Conservation (phyloP, 371 early-diverging fungal genomes). For the Polyrhizophydium stewartii region DNA sequence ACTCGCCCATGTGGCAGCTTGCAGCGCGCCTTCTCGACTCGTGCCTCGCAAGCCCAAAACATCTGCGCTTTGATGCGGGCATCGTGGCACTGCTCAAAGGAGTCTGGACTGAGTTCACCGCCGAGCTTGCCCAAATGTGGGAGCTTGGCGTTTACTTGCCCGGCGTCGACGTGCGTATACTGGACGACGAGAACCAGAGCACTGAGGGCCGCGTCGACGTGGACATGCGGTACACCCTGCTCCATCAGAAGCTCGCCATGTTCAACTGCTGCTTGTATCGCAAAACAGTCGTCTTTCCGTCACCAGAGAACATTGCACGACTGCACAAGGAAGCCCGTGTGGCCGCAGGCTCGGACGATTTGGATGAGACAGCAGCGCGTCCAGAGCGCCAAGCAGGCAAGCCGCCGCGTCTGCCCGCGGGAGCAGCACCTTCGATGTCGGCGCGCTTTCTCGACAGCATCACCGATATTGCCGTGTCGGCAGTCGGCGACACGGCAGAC, state of each 20-base stretch:
- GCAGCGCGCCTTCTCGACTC: conserved; percentile 19
- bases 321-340: background rate
- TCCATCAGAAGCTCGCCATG: conserved; percentile 90
- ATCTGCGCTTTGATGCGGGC: conserved; percentile 10
- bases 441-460: background rate
- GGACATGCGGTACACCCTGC: conserved; percentile 65
- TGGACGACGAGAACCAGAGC: conserved; percentile 3
- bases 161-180: conserved; percentile 1
- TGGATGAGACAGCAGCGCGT: too few species aligned
- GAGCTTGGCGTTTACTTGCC: conserved; percentile 17
- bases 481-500: background rate
- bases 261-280: conserved; percentile 72
- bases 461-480: background rate
- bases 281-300: background rate
- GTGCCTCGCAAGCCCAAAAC: conserved; percentile 6
- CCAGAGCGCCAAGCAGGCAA: too few species aligned
- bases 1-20: conserved; percentile 19
- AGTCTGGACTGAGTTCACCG: conserved; percentile 21
- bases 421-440: background rate
- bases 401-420: too few species aligned
- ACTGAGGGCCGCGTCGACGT: conserved; percentile 38
- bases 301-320: background rate
- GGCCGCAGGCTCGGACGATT: background rate
- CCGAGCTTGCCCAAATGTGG: conserved; percentile 24
- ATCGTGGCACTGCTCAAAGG: conserved; percentile 9